Evolutionary conservation across 116 monocot genomes (phyloP).

Genomic region (Trichopus zeylanicus): DNA sequence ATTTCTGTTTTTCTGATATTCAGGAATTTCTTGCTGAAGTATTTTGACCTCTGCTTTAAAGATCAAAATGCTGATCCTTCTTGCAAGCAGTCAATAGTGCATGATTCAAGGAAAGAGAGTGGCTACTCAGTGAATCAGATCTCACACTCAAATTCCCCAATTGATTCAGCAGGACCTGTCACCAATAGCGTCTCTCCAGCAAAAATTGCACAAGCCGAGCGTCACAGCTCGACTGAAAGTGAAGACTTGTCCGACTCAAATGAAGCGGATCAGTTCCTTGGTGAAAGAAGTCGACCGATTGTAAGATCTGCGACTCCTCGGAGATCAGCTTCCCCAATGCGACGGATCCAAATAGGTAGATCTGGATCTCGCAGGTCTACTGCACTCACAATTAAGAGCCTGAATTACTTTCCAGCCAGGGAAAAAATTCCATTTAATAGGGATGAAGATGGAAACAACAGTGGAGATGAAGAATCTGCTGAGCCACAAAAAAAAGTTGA

Average conservation of each 20-base stretch:
- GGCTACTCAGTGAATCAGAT: constrained; percentile 1
- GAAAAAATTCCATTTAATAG: constrained; percentile 40
- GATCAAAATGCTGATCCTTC: constrained; percentile 14
- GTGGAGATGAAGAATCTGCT: constrained; percentile 42
- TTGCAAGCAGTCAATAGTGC: constrained; percentile 4
- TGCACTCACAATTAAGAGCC: constrained; percentile 79
- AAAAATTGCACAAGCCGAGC: constrained; percentile 87
- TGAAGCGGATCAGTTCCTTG: constrained; percentile 31
- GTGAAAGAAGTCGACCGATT: constrained; percentile 79
- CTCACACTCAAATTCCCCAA: background rate
- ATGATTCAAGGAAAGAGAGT: constrained; percentile 14
- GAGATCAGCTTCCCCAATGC: constrained; percentile 98
- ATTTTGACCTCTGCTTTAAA: constrained; percentile 22
- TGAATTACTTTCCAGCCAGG: constrained; percentile 66
- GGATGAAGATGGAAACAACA: constrained; percentile 35
- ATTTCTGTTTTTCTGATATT: background rate
- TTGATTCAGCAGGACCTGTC: constrained; percentile 6
- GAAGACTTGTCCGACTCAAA: constrained; percentile 59
- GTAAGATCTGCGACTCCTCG: constrained; percentile 84
- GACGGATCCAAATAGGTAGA: constrained; percentile 84
- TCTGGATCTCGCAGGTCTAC: constrained; percentile 80
- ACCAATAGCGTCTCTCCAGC: constrained; percentile 38
- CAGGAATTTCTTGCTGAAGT: constrained; percentile 49
- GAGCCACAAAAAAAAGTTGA: constrained; percentile 57
- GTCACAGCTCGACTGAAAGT: constrained; percentile 64